phyloP scores from a whole-genome alignment of 2,329 filamentous ascomycete species.

The Phoma sp. region DNA sequence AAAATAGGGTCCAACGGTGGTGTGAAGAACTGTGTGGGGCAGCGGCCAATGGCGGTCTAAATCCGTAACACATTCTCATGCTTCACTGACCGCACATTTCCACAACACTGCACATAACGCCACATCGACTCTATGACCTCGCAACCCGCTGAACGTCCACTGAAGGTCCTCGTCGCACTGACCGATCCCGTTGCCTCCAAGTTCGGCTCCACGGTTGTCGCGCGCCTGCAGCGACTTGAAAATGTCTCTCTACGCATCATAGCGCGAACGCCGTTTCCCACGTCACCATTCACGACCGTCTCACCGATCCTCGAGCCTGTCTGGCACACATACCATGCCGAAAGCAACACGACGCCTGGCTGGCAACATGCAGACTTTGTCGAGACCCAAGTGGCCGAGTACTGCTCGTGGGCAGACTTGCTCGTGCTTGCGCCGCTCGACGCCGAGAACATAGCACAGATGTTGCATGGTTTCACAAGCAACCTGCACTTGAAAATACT shows the following conservation, averaged over 20 bases:
- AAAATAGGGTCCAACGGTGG: slow-evolving; percentile 1
- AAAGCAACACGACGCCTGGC: slow-evolving; percentile 25
- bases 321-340: slow-evolving; percentile 40
- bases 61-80: slow-evolving; percentile 17
- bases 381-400: slow-evolving; percentile 67
- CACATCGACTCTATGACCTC: slow-evolving; percentile 28
- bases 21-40: slow-evolving; percentile 18
- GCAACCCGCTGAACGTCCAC: slow-evolving; percentile 32
- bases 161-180: slow-evolving; percentile 67
- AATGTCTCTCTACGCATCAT: slow-evolving; percentile 60
- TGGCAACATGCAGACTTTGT: slow-evolving; percentile 36
- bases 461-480: slow-evolving; percentile 84
- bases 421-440: slow-evolving; percentile 85
- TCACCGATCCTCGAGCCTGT: slow-evolving; percentile 37
- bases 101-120: slow-evolving; percentile 13
- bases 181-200: slow-evolving; percentile 71
- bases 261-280: slow-evolving; percentile 37
- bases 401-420: slow-evolving; percentile 88
- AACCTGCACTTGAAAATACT: slow-evolving; percentile 82
- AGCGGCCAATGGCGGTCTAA: slow-evolving; percentile 34
- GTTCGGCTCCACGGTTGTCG: slow-evolving; percentile 70
- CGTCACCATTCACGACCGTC: slow-evolving; percentile 29
- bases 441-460: slow-evolving; percentile 83
- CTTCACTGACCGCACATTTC: slow-evolving; percentile 13
- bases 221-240: slow-evolving; percentile 73